phyloP scores from a whole-genome alignment of 1,139 yeast genomes.

The Candida freyschussii region DNA sequence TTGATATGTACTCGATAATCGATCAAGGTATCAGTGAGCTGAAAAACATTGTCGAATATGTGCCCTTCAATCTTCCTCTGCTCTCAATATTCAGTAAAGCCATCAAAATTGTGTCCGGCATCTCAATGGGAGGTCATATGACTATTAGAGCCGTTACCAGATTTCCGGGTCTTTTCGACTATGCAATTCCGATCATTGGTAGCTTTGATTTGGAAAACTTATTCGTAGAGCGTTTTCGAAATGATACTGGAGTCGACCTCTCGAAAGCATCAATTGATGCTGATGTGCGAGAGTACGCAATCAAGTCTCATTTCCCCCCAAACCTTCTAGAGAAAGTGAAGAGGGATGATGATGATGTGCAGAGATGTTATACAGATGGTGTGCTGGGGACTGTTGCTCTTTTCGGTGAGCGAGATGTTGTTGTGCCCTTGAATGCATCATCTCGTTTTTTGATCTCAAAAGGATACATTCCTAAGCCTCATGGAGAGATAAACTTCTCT shows the following conservation, averaged over 20 bases:
- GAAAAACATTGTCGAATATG: conserved; percentile 41
- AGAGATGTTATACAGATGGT: too few relatives aligned
- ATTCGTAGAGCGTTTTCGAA: too few relatives aligned
- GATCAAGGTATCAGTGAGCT: conserved; percentile 50
- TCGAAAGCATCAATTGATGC: too few relatives aligned
- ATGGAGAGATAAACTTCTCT: conserved; percentile 4
- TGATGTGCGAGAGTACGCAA: too few relatives aligned
- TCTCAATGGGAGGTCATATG: conserved; percentile 60
- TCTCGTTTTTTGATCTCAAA: conserved; percentile 10
- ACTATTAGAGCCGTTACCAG: conserved; percentile 43
- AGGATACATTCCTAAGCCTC: neutral
- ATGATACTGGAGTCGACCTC: too few relatives aligned
- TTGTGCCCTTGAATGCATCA: conserved; percentile 14
- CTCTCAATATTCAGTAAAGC: conserved; percentile 27
- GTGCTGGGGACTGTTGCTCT: conserved; percentile 15
- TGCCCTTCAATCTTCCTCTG: conserved; percentile 41
- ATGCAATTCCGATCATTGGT: conserved; percentile 46
- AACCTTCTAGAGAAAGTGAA: too few relatives aligned
- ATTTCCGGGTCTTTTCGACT: conserved; percentile 37
- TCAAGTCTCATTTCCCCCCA: too few relatives aligned
- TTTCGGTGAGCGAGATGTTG: conserved; percentile 18
- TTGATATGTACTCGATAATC: conserved; percentile 48
- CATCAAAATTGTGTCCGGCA: conserved; percentile 44
- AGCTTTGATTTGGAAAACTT: conserved; percentile 40
- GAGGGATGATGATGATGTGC: too few relatives aligned